A percentile compares a stretch with the other conserved stretches of the same genome.
Evolutionary conservation across 352 stramenopile genomes (phyloP).

Genomic region (Pythium sukuiense): DNA sequence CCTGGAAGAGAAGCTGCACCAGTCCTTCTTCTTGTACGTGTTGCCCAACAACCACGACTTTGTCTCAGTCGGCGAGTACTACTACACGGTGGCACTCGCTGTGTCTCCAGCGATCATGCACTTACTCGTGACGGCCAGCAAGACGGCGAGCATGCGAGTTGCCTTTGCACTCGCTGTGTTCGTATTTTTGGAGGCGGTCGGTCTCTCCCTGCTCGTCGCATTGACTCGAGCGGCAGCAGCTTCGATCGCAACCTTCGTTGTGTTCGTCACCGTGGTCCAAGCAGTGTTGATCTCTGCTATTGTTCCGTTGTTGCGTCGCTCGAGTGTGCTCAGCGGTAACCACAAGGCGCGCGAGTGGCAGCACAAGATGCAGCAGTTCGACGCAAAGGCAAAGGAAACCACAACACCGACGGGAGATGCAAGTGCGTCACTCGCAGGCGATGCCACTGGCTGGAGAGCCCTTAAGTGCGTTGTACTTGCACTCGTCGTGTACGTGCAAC

Average conservation of each 20-base stretch:
- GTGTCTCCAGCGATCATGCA: constrained; percentile 70
- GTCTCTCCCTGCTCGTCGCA: neutral
- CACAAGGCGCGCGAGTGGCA: constrained; percentile 9
- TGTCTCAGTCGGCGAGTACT: constrained; percentile 88
- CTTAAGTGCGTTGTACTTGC: constrained; percentile 27
- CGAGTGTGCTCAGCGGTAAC: constrained; percentile 13
- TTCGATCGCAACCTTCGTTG: neutral
- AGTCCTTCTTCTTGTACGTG: constrained; percentile 89
- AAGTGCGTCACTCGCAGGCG: constrained; percentile 4
- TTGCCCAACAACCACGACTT: constrained; percentile 72
- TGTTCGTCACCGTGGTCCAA: neutral
- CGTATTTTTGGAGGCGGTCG: constrained; percentile 5
- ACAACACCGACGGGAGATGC: neutral
- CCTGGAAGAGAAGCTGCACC: constrained; percentile 86
- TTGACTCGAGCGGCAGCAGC: neutral
- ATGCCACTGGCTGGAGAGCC: constrained; percentile 25
- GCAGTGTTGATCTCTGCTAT: neutral
- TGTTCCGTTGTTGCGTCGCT: constrained; percentile 9
- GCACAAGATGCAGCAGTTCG: constrained; percentile 15
- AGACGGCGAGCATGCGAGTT: constrained; percentile 60
- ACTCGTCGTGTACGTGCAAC: constrained; percentile 34
- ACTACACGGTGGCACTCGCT: constrained; percentile 71
- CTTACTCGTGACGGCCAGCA: constrained; percentile 44
- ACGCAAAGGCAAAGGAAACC: neutral
- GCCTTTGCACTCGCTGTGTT: constrained; percentile 71